Conservation (phyloP, 495 filamentous ascomycete species). For the Bacidia rubella region DNA sequence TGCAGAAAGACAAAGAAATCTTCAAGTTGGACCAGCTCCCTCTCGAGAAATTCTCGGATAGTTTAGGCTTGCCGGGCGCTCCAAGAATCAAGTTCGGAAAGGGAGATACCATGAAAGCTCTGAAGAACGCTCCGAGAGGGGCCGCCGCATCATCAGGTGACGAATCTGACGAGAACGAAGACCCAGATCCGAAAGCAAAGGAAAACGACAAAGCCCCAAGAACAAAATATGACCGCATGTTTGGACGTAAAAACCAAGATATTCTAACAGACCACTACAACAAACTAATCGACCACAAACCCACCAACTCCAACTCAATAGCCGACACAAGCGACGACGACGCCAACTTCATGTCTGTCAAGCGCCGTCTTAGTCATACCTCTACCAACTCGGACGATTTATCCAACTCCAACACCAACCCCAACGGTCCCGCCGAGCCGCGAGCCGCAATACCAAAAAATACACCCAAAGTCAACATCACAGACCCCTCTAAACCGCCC, state of each 20-base stretch:
- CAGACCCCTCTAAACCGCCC: slow-evolving; percentile 29
- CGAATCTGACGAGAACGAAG: slow-evolving; percentile 42
- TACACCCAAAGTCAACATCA: slow-evolving; percentile 12
- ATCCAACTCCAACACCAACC: too few species aligned
- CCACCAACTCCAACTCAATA: slow-evolving; percentile 25
- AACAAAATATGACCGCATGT: slow-evolving; percentile 95
- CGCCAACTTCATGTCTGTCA: slow-evolving; percentile 79
- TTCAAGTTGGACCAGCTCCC: slow-evolving; percentile 72
- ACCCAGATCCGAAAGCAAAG: slow-evolving; percentile 14
- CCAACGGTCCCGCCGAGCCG: slow-evolving; percentile 20
- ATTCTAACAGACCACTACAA: slow-evolving; percentile 86
- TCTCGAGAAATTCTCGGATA: slow-evolving; percentile 72
- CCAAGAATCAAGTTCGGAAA: slow-evolving; percentile 86
- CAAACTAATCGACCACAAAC: slow-evolving; percentile 62
- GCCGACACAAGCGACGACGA: slow-evolving; percentile 38
- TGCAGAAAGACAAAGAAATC: slow-evolving; percentile 86
- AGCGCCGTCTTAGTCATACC: slow-evolving; percentile 55
- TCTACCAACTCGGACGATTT: slow-evolving; percentile 8
- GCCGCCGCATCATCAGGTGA: slow-evolving; percentile 36
- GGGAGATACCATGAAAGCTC: slow-evolving; percentile 67
- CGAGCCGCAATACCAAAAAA: slow-evolving; percentile 36
- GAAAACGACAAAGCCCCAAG: slow-evolving; percentile 45
- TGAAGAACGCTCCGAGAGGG: slow-evolving; percentile 71
- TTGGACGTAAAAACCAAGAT: slow-evolving; percentile 86
- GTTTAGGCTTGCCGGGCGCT: slow-evolving; percentile 76